A percentile compares a stretch with the other conserved stretches of the same genome.
These are phyloP conservation scores for Cyclostephanos invisitatus DNA, from an alignment of 108 stramenopile species.

Conservation along the genomic window DNA sequence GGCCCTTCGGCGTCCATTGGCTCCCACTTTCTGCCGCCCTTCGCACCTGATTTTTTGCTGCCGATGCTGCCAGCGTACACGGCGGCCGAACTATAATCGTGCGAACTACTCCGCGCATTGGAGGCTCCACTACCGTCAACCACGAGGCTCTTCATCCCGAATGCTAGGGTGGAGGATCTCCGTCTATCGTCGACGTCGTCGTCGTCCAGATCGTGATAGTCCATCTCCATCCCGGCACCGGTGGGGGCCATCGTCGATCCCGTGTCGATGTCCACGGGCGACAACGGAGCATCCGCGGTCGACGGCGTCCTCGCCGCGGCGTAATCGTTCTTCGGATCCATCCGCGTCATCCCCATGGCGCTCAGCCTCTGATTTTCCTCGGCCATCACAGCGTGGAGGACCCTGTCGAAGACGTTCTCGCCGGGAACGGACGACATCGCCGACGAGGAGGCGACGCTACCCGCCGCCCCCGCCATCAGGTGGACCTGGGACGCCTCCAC, in stretches of 20 bases:
- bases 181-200: conserved; percentile 7
- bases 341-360: conserved; percentile 30
- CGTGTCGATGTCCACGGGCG: conserved; percentile 8
- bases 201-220: conserved; percentile 20
- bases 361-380: conserved; percentile 28
- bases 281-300: not conserved
- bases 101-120: not conserved
- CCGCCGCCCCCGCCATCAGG: conserved; percentile 32
- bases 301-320: not conserved
- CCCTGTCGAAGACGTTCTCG: conserved; percentile 37
- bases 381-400: conserved; percentile 31
- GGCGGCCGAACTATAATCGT: not conserved
- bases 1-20: not conserved
- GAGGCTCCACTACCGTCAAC: not conserved
- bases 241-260: not conserved
- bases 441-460: conserved; percentile 35
- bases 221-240: conserved; percentile 3
- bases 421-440: conserved; percentile 27
- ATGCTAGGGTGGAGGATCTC: not conserved
- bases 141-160: conserved; percentile 4
- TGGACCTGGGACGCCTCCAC: conserved; percentile 32
- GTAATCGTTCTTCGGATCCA: not conserved
- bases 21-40: not conserved
- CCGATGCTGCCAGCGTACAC: not conserved
- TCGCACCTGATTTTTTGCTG: not conserved